phyloP scores from a whole-genome alignment of 2,329 filamentous ascomycete species.

The Alternaria metachromatica region DNA sequence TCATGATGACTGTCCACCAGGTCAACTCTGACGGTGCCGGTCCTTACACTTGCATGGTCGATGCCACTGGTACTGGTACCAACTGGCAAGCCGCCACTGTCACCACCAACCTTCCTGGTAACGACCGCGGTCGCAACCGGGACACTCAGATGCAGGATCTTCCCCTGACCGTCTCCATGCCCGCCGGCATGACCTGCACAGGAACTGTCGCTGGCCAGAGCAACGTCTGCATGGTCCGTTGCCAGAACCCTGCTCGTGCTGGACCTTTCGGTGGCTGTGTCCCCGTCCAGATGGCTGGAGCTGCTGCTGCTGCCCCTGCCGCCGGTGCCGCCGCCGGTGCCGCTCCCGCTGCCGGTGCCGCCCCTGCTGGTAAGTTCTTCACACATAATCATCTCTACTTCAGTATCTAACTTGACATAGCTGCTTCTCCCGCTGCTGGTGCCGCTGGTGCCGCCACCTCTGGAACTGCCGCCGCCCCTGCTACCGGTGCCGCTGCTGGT shows the following conservation, averaged over 20 bases:
- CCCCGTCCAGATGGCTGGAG: conserved; percentile 59
- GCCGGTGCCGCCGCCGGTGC: conserved; percentile 3
- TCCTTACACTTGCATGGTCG: conserved; percentile 70
- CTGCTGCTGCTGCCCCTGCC: conserved; percentile 16
- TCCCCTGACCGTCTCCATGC: conserved; percentile 66
- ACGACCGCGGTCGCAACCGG: conserved; percentile 55
- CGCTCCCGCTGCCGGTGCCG: background rate
- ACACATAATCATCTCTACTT: background rate
- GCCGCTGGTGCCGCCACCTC: conserved; percentile 3
- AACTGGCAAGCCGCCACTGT: conserved; percentile 63
- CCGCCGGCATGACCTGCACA: conserved; percentile 63
- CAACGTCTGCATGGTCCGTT: conserved; percentile 68
- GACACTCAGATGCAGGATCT: conserved; percentile 41
- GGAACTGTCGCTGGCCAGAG: conserved; percentile 65
- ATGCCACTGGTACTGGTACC: conserved; percentile 63
- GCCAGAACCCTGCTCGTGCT: conserved; percentile 65
- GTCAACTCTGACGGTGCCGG: conserved; percentile 72
- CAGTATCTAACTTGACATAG: background rate
- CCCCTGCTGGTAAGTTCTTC: background rate
- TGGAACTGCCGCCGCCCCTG: background rate
- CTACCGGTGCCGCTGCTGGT: conserved; percentile 13
- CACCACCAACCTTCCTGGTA: conserved; percentile 60
- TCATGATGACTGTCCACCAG: conserved; percentile 68
- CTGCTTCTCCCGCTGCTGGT: background rate
- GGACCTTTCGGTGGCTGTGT: conserved; percentile 70